Evolutionary conservation across 1,284 basidiomycete genomes (phyloP).

Genomic region (Ustilago lituana): DNA sequence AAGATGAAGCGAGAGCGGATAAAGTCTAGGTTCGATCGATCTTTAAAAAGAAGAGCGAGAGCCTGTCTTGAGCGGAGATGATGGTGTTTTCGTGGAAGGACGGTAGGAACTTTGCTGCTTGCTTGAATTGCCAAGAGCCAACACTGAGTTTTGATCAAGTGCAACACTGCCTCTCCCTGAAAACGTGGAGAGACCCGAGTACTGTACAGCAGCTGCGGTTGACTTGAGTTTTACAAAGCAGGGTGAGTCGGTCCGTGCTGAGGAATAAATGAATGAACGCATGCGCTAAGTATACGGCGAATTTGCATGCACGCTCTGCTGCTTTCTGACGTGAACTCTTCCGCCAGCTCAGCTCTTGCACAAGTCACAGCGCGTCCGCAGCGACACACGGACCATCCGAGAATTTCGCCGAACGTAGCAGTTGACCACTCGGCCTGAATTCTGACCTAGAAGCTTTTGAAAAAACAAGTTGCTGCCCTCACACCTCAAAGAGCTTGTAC

Average conservation of each 20-base stretch:
- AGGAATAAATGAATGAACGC: not conserved
- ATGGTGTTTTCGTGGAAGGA: too few species aligned
- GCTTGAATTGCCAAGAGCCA: too few species aligned
- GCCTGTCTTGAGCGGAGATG: too few species aligned
- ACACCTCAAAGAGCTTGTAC: too few species aligned
- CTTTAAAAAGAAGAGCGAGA: too few species aligned
- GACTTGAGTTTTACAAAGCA: too few species aligned
- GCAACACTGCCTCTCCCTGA: slow-evolving; percentile 1
- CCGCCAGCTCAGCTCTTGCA: slow-evolving; percentile 9
- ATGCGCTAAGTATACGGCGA: slow-evolving; percentile 17
- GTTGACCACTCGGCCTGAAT: too few species aligned
- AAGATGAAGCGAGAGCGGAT: not conserved
- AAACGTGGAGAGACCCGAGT: not conserved
- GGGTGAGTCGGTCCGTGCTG: not conserved
- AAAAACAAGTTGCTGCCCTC: too few species aligned
- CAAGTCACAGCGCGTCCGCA: too few species aligned
- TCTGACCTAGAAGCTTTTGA: too few species aligned
- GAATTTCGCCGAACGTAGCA: slow-evolving; percentile 4
- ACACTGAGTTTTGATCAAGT: not conserved
- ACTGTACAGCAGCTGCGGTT: too few species aligned
- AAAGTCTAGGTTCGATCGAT: not conserved
- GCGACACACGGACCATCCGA: slow-evolving; percentile 21
- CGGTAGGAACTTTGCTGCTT: too few species aligned
- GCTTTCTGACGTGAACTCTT: slow-evolving; percentile 2
- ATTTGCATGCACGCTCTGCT: slow-evolving; percentile 14